Evolutionary conservation across 352 stramenopile species (phyloP), one percentile per base, ranked within the genome.

Genomic region (Globisporangium acanthophoron): DNA sequence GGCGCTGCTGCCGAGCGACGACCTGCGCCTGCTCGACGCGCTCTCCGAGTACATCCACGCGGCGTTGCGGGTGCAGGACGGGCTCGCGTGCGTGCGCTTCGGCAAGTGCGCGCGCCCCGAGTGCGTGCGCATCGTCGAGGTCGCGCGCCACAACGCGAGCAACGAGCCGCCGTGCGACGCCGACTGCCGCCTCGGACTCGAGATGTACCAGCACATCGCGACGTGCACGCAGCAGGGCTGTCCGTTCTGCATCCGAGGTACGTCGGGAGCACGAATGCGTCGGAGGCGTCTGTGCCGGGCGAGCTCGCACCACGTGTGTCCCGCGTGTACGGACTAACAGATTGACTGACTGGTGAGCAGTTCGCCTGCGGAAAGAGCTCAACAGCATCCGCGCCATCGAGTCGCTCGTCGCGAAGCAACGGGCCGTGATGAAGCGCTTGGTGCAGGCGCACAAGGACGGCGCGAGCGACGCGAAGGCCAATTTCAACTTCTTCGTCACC

Each of bases 191-290:
- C 8, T 50, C 16, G 70, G 68, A n/a, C 49, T 59, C 3, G 57
- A 60, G 39, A 71, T 71, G 31, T n/a, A 65, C 29, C 27, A 61
- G 27, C 70, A 78, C 60, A 70, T 69, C 54, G 33, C 61, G 29
- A 49, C 47, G 21, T 78, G 70, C 48, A 50, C 48, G 3, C 21
- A 24, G 3, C 9, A 27, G 6, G 20, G 7, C 16, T 78, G 70
- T 51, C 56, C 69, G 45, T 74, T 78, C 52, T 78, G 70, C 50
- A 56, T 78, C 18, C 61, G 70, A 69, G 67, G 70, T 78, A 50
- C 15, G 65, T 65, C 3, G 0, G 3, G 5, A 13, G 16, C 9
- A 43, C 47, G 33, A 27, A 46, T n/a, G 12, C 13, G 41, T 47
- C 6, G 41, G 41, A 12, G 18, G 41, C 11, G 8, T 24, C 29